Base-by-base conservation (phyloP, 305 asterid genomes). In the Fraxinus xanthoxyloides region DNA sequence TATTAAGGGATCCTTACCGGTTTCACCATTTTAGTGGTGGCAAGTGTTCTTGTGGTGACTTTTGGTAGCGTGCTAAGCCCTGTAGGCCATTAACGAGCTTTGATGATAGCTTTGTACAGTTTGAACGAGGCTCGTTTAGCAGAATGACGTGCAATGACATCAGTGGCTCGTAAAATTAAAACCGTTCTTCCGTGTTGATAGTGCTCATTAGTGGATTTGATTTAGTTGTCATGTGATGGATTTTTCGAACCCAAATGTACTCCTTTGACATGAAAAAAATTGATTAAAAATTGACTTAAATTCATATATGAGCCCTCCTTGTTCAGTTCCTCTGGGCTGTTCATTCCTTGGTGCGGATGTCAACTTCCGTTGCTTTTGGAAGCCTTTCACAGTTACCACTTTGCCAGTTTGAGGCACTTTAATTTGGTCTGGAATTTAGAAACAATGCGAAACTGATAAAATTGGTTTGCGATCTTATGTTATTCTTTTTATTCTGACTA, bases 11-110 rank as follows among this genome's bases (percentile, higher is more conserved):
- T 90, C 92, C 97, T 77, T 94, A 91, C 51, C 77, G 96, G 82
- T 93, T 94, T 87, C 98, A 94, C 90, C 98, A 89, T 89, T 93
- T 93, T 82, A 89, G 89, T 5, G 90, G 82, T 46, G 96, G 97
- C 26, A 86, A 85, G 72, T 93, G 98, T 85, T 94, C 97, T 84
- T 94, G 98, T 87, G 88, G 90, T 75, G 97, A 94, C 83, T 94
- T 89, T 75, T 94, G 98, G 98, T 94, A 93, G 92, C 36, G 28
- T 30, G 15, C 21, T 26, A 13, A 7, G 56, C 4, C 12, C 1
- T 7, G 6, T 31, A 67, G 51, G 36, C 17, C 19, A 3, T 28
- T 4, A 12, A 67, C n/a, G 38, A 67, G 36, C 35, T 67, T 21
- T 63, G 72, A 63, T 51, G 23, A 51, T 51, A 51, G 24, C 63